Evolutionary conservation across 805 yeast genomes (phyloP).

Genomic region (Cyberlindnera veronae): DNA sequence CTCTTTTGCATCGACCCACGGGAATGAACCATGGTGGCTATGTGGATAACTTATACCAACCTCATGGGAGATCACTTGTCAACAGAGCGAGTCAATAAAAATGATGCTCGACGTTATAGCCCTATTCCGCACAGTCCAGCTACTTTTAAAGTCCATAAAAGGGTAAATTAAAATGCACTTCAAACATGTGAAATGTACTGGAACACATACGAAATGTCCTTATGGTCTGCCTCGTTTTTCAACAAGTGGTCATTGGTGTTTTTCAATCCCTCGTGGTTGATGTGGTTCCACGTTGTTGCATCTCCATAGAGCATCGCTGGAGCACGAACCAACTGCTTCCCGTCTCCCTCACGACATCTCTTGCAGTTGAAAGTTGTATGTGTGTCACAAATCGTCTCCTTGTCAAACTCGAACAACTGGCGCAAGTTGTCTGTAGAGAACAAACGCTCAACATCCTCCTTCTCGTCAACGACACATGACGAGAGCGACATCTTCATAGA

Average conservation of each 20-base stretch:
- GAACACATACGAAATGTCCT: constrained; percentile 81
- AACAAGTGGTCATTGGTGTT: constrained; percentile 74
- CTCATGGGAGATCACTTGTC: too few relatives aligned
- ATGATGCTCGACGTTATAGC: too few relatives aligned
- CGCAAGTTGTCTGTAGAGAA: constrained; percentile 80
- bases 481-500: constrained; percentile 90
- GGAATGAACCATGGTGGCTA: too few relatives aligned
- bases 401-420: constrained; percentile 69
- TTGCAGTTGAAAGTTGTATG: constrained; percentile 90
- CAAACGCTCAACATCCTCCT: constrained; percentile 88
- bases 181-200: constrained; percentile 81
- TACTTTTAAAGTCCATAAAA: too few relatives aligned
- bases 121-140: too few relatives aligned
- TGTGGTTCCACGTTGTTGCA: constrained; percentile 96
- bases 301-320: constrained; percentile 95
- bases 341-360: constrained; percentile 54
- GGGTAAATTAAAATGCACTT: background rate
- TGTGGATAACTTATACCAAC: too few relatives aligned
- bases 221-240: constrained; percentile 64
- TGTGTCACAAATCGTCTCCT: constrained; percentile 75
- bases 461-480: constrained; percentile 95
- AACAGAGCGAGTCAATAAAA: too few relatives aligned
- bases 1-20: too few relatives aligned
- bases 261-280: constrained; percentile 56
- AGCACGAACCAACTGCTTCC: constrained; percentile 60